A percentile compares a stretch with the other conserved stretches of the same genome.
These are phyloP conservation scores for Tylopilus cervinicoccineus DNA, from an alignment of 768 basidiomycete species.

Conservation along the genomic window DNA sequence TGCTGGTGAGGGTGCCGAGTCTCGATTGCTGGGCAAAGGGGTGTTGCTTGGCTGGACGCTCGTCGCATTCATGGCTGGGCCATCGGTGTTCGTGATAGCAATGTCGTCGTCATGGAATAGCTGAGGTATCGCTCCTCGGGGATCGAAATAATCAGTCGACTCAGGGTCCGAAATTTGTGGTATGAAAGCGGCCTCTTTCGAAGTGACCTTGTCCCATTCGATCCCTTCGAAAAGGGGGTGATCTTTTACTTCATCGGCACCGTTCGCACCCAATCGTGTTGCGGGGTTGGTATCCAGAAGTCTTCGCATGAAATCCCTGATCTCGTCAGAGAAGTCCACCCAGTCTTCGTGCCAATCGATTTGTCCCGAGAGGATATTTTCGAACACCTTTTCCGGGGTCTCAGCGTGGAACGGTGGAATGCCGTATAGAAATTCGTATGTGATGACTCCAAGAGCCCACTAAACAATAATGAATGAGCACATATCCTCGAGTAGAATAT, in stretches of 20 bases:
- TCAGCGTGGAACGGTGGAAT: conserved; percentile 98
- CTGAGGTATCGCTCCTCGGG: conserved; percentile 87
- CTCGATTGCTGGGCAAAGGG: conserved; percentile 34
- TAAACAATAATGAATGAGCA: conserved; percentile 32
- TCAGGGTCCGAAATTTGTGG: conserved; percentile 94
- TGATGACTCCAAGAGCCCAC: conserved; percentile 99
- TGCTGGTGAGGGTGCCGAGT: conserved; percentile 48
- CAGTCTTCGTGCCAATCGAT: conserved; percentile 97
- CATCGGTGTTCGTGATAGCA: conserved; percentile 51
- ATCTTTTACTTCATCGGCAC: conserved; percentile 87
- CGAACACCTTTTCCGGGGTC: conserved; percentile 95
- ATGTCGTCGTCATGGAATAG: conserved; percentile 89
- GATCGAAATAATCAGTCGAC: conserved; percentile 99
- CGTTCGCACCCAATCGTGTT: conserved; percentile 77
- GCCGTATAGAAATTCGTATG: conserved; percentile 96
- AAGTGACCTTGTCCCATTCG: conserved; percentile 90
- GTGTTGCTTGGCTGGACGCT: conserved; percentile 15
- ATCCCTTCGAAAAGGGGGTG: conserved; percentile 90
- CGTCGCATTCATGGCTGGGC: conserved; percentile 29
- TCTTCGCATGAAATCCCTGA: conserved; percentile 84
- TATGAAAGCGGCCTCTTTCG: conserved; percentile 89
- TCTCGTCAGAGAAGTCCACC: conserved; percentile 80
- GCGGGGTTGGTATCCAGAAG: conserved; percentile 79
- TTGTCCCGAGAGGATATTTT: conserved; percentile 92
- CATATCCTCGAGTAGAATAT: conserved; percentile 6